These are phyloP conservation scores for Marasmius fiardii DNA, from an alignment of 1,284 basidiomycete species.

Conservation along the genomic window DNA sequence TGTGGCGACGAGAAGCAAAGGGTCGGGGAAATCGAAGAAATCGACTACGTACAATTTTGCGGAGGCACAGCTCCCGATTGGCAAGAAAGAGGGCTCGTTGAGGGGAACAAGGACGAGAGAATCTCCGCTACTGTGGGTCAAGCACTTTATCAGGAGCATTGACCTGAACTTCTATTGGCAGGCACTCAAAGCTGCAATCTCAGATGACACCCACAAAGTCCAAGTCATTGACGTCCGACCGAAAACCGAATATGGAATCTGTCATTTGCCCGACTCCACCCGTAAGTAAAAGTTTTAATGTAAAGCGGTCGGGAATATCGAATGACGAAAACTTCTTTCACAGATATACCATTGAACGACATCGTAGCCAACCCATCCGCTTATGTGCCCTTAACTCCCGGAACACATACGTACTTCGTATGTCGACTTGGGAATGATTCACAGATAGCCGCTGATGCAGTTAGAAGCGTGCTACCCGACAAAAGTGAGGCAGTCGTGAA, in stretches of 20 bases:
- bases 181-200: conserved; percentile 43
- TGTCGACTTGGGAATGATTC: conserved; percentile 95
- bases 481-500: conserved; percentile 37
- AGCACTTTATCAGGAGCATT: neutral
- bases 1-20: conserved; percentile 51
- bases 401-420: conserved; percentile 53
- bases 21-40: conserved; percentile 44
- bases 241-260: conserved; percentile 83
- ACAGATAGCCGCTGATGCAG: conserved; percentile 74
- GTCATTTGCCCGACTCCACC: conserved; percentile 68
- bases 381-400: conserved; percentile 27
- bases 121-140: conserved; percentile 45
- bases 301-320: neutral
- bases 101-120: conserved; percentile 35
- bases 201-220: conserved; percentile 21
- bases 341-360: conserved; percentile 68
- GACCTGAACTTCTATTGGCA: conserved; percentile 17
- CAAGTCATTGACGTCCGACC: conserved; percentile 83
- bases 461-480: conserved; percentile 36
- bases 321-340: neutral
- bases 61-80: conserved; percentile 67
- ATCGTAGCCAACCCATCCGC: conserved; percentile 56
- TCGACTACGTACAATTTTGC: conserved; percentile 79
- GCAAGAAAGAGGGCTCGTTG: conserved; percentile 48
- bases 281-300: conserved; percentile 52